Percentiles rank a stretch among this genome's conserved stretches.
Evolutionary conservation across 371 early-diverging fungal genomes (phyloP).

Genomic region (Choanephora cucurbitarum): DNA sequence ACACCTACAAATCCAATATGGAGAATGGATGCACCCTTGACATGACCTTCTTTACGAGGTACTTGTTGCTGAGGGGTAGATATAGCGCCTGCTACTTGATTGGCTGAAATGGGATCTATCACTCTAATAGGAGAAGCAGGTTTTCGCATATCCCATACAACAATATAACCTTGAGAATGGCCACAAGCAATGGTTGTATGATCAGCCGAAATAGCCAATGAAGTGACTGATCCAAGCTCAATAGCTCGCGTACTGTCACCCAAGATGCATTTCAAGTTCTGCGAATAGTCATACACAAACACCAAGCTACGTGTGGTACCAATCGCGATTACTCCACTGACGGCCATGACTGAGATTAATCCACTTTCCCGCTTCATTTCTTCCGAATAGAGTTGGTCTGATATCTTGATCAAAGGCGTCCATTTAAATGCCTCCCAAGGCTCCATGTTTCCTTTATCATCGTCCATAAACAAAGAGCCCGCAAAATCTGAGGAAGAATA

Average conservation of each 20-base stretch:
- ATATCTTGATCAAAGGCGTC: constrained; percentile 69
- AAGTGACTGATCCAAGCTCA: constrained; percentile 72
- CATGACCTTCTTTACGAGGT: constrained; percentile 68
- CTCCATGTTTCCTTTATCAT: constrained; percentile 24
- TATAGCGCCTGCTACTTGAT: constrained; percentile 28
- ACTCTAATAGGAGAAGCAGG: constrained; percentile 51
- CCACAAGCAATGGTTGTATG: constrained; percentile 71
- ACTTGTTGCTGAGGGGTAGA: constrained; percentile 38
- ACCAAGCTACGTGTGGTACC: constrained; percentile 77
- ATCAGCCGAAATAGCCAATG: constrained; percentile 72
- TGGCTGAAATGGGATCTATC: constrained; percentile 54
- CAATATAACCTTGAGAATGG: constrained; percentile 70
- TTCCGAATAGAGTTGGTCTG: constrained; percentile 67
- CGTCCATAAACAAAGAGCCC: constrained; percentile 5
- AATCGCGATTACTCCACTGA: constrained; percentile 67
- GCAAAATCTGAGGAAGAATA: constrained; percentile 27
- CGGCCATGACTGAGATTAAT: constrained; percentile 60
- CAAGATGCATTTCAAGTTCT: constrained; percentile 63
- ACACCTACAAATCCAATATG: constrained; percentile 73
- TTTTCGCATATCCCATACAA: constrained; percentile 72
- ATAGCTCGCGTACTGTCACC: constrained; percentile 57
- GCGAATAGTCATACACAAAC: constrained; percentile 71
- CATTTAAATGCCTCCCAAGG: constrained; percentile 77
- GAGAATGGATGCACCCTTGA: constrained; percentile 66
- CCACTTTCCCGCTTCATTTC: constrained; percentile 59